Evolutionary conservation across 2,329 filamentous ascomycete species (phyloP).

Genomic region (Cercospora sp.): DNA sequence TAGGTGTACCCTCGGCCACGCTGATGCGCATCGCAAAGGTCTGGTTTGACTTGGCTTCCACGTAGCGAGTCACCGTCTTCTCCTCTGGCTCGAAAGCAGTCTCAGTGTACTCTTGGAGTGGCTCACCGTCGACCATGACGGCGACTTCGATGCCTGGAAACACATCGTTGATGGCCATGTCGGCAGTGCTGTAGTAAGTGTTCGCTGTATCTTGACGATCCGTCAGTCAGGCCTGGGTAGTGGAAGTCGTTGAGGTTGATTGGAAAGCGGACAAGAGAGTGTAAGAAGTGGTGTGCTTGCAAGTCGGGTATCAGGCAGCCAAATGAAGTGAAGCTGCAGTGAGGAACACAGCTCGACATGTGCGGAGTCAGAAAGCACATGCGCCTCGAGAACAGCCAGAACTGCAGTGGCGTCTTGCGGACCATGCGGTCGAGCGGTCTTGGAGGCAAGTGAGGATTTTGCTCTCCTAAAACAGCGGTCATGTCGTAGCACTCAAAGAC

Average conservation of each 20-base stretch:
- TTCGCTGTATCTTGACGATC: too few species aligned
- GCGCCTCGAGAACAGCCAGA: neutral
- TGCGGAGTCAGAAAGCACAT: neutral
- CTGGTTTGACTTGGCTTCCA: slow-evolving; percentile 26
- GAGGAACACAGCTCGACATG: neutral
- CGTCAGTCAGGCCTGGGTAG: too few species aligned
- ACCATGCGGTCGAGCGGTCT: neutral
- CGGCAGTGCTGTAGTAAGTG: too few species aligned
- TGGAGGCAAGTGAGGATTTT: neutral
- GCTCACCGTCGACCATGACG: slow-evolving; percentile 22
- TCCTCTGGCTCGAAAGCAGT: neutral
- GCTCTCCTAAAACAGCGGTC: neutral
- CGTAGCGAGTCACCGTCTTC: slow-evolving; percentile 27
- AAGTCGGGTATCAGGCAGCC: neutral
- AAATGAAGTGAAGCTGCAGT: neutral
- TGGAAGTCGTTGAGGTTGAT: too few species aligned
- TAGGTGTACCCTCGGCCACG: neutral
- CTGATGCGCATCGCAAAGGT: slow-evolving; percentile 26
- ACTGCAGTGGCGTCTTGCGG: too few species aligned
- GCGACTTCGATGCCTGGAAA: slow-evolving; percentile 28
- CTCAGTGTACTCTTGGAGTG: slow-evolving; percentile 29
- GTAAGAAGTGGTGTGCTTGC: neutral
- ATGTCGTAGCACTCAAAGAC: neutral
- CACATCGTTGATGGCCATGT: slow-evolving; percentile 20
- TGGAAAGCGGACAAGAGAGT: too few species aligned